These are phyloP conservation scores for Cadophora sp. DNA, from an alignment of 2,329 filamentous ascomycete species.

Conservation along the genomic window DNA sequence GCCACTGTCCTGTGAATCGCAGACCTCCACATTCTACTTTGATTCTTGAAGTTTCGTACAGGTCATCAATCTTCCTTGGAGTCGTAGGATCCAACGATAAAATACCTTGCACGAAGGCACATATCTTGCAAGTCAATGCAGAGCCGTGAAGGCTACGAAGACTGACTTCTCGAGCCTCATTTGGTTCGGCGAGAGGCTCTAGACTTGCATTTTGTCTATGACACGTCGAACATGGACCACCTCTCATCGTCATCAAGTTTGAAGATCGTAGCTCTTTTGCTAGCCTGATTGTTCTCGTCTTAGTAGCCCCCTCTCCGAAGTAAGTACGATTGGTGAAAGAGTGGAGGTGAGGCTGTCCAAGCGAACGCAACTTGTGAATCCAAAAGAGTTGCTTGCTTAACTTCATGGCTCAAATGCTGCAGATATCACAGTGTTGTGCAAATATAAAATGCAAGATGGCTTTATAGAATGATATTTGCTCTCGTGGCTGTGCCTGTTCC, in stretches of 20 bases:
- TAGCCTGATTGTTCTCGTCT: background rate
- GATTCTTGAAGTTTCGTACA: constrained; percentile 12
- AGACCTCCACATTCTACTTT: constrained; percentile 17
- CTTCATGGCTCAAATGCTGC: no score
- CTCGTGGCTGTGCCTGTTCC: constrained; percentile 1
- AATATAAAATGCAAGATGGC: background rate
- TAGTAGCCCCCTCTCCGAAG: background rate
- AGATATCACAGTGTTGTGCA: no score
- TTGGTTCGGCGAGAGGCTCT: background rate
- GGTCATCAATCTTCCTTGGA: background rate
- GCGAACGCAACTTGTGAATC: no score
- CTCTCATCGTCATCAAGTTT: background rate
- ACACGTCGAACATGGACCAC: constrained; percentile 6
- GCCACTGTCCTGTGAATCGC: constrained; percentile 23
- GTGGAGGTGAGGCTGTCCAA: no score
- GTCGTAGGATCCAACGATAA: constrained; percentile 15
- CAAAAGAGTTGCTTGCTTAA: no score
- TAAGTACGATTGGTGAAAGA: background rate
- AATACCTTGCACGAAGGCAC: constrained; percentile 12
- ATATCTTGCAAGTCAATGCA: constrained; percentile 13
- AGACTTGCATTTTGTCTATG: background rate
- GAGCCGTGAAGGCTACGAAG: constrained; percentile 11
- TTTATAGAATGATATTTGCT: background rate
- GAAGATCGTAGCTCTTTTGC: background rate
- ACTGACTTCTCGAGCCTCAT: constrained; percentile 14